A percentile compares a stretch with the other conserved stretches of the same genome.
Evolutionary conservation across 495 filamentous ascomycete genomes (phyloP).

Genomic region (Xylaria telfairii): DNA sequence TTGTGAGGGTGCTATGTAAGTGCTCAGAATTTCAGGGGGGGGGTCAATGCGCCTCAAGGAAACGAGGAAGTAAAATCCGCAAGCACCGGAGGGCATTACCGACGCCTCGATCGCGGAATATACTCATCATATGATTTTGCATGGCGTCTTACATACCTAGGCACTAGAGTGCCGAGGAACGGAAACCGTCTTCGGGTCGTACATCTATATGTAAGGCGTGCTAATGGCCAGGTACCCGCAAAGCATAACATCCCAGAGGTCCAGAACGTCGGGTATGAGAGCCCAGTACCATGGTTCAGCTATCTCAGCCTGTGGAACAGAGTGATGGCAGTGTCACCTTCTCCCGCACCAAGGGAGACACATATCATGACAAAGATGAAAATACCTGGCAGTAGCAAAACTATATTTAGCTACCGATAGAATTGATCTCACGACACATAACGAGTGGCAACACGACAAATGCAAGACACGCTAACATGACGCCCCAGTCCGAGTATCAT

Average conservation of each 20-base stretch:
- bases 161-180: not conserved
- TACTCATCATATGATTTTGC: not conserved
- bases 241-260: not conserved
- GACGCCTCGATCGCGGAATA: not conserved
- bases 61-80: not conserved
- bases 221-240: not conserved
- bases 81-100: not conserved
- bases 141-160: not conserved
- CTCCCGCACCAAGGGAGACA: not conserved
- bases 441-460: not conserved
- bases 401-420: not conserved
- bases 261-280: not conserved
- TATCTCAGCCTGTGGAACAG: not conserved
- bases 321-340: not conserved
- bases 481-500: not conserved
- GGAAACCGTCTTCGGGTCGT: not conserved
- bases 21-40: not conserved
- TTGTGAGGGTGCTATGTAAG: not conserved
- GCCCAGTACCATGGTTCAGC: conserved; percentile 21
- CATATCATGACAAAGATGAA: not conserved
- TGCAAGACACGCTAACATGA: not conserved
- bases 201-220: not conserved
- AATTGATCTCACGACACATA: not conserved
- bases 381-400: not conserved
- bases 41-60: not conserved